Evolutionary conservation across 2,329 filamentous ascomycete genomes (phyloP), one percentile per base, ranked within the genome.

Genomic region (Neurospora sp.): DNA sequence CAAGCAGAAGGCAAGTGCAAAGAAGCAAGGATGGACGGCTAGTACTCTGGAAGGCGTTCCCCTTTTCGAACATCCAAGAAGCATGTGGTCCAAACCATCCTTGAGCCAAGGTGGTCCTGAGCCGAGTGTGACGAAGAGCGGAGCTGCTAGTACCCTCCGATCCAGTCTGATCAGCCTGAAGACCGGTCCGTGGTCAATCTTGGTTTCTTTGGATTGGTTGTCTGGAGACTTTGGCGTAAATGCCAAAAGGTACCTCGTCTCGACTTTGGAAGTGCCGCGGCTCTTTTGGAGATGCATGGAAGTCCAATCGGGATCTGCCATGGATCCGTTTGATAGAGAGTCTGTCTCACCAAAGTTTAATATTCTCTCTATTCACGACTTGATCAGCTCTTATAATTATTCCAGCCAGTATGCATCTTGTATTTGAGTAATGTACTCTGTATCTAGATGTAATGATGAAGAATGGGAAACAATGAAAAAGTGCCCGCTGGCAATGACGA

Each of bases 51-150:
- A 67, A 67, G 46, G 69, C 58, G 23, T 42, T 71, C 71, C 68
- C 73, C 73, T 73, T 75, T 75, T 73, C 72, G 73, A 33, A 62
- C 15, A 71, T 68, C 23, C 39, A 69, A 70, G 68, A 66, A 73
- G 72, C 74, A 75, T 74, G 72, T 75, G 73, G 68, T 70, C 69
- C 43, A 52, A 52, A 52, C 43, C 43, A 62, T 28, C 3, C 1
- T 62, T 67, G 52, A 68, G 66, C 70, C 46, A 70, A 68, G 66
- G 23, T 66, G 40, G 58, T 58, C 67, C 66, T 70, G 68, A 68
- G 73, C 74, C 74, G 74, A 76, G 69, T 70, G 67, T 67, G 71
- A 75, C 74, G 72, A 62, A 72, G 73, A 71, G 70, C 38, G 23
- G 23, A 67, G 66, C 70, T 71, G 71, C 43, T 69, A 69, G 69